Percentiles rank a stretch among this genome's conserved stretches.
phyloP scores from a whole-genome alignment of 139 green algal genomes.

The Penium margaritaceum region DNA sequence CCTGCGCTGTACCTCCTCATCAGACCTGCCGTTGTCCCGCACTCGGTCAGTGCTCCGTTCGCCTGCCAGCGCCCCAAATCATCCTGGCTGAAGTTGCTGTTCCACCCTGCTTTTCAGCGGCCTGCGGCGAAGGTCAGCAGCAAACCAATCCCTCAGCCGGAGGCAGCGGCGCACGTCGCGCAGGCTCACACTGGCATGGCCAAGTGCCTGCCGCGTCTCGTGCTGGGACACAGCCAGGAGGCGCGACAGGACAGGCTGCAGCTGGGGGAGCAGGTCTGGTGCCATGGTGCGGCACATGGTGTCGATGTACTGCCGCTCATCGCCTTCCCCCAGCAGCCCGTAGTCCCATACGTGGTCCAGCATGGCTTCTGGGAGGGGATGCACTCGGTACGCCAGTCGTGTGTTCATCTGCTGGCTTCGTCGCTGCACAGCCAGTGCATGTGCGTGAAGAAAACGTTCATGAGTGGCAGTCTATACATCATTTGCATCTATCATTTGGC shows the following conservation, averaged over 20 bases:
- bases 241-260: conserved; percentile 40
- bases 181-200: conserved; percentile 25
- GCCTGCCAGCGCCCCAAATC: no score
- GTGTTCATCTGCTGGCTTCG: background rate
- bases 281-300: conserved; percentile 36
- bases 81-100: no score
- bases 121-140: background rate
- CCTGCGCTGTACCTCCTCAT: conserved; percentile 12
- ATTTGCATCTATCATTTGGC: no score
- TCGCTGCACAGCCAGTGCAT: no score
- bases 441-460: no score
- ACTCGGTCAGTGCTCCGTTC: no score
- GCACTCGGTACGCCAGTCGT: conserved; percentile 41
- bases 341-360: conserved; percentile 48
- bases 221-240: conserved; percentile 31
- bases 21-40: no score
- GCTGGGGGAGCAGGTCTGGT: background rate
- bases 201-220: background rate
- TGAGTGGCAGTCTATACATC: no score
- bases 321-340: conserved; percentile 8
- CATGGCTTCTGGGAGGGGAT: conserved; percentile 43
- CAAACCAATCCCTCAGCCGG: conserved; percentile 24
- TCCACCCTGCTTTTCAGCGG: no score
- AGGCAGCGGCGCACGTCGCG: conserved; percentile 43
- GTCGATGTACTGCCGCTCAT: conserved; percentile 43